These are phyloP conservation scores for Saturnispora mendoncae DNA, from an alignment of 805 yeast species.

Conservation along the genomic window DNA sequence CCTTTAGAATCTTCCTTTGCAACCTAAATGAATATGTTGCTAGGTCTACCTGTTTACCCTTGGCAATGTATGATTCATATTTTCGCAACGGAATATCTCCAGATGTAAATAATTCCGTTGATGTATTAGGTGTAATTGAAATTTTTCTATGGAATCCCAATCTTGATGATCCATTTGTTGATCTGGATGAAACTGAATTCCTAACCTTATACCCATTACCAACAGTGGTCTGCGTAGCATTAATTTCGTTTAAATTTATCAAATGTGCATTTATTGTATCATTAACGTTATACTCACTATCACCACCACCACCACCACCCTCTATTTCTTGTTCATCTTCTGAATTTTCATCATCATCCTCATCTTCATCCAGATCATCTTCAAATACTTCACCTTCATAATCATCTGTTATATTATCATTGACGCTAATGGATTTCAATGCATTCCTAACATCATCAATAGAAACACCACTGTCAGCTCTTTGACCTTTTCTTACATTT, in stretches of 20 bases:
- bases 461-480: conserved; percentile 3
- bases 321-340: conserved; percentile 3
- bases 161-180: conserved; percentile 2
- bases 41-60: not conserved
- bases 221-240: no score
- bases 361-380: conserved; percentile 8
- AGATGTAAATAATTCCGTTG: conserved; percentile 1
- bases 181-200: conserved; percentile 5
- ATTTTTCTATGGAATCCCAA: no score
- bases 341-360: conserved; percentile 2
- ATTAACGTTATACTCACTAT: conserved; percentile 2
- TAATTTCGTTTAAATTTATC: no score
- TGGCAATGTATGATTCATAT: conserved; percentile 12
- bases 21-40: conserved; percentile 16
- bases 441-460: conserved; percentile 7
- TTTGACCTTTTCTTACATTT: not conserved
- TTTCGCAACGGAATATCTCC: not conserved
- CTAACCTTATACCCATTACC: not conserved
- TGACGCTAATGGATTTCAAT: conserved; percentile 15
- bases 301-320: not conserved
- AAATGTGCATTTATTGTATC: not conserved
- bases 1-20: conserved; percentile 23
- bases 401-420: conserved; percentile 17
- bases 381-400: conserved; percentile 26
- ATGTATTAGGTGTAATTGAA: conserved; percentile 10